Conservation (phyloP, 164 flowering plant species). For the Nelumbo lutea region DNA sequence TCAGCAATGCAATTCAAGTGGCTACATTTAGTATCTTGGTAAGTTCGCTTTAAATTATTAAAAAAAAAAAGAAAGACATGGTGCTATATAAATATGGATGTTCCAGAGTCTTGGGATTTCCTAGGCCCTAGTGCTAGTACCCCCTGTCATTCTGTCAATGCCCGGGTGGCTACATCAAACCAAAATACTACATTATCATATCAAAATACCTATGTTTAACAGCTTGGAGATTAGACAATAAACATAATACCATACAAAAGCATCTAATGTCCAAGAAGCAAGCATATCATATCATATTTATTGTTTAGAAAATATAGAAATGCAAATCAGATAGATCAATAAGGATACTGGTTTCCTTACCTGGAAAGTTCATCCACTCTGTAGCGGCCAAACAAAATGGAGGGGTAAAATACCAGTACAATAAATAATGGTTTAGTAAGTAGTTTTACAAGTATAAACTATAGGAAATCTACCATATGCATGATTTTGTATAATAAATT, state of each 20-base stretch:
- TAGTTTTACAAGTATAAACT: not conserved
- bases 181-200: too few relatives aligned
- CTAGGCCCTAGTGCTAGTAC: too few relatives aligned
- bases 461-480: not conserved
- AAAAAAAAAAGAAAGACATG: too few relatives aligned
- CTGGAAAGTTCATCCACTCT: conserved; percentile 88
- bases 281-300: not conserved
- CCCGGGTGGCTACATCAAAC: too few relatives aligned
- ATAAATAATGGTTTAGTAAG: not conserved
- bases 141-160: too few relatives aligned
- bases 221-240: too few relatives aligned
- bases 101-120: too few relatives aligned
- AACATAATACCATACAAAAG: not conserved
- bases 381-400: conserved; percentile 27
- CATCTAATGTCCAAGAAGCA: not conserved
- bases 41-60: too few relatives aligned
- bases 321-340: not conserved
- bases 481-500: not conserved
- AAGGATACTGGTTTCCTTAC: conserved; percentile 29
- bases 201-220: too few relatives aligned
- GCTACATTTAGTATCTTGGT: too few relatives aligned
- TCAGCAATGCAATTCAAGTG: too few relatives aligned
- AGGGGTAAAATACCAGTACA: not conserved
- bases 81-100: too few relatives aligned
- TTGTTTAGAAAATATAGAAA: not conserved